These are phyloP conservation scores for Pleurotus pulmonarius DNA, from an alignment of 768 basidiomycete genomes.

Conservation along the genomic window DNA sequence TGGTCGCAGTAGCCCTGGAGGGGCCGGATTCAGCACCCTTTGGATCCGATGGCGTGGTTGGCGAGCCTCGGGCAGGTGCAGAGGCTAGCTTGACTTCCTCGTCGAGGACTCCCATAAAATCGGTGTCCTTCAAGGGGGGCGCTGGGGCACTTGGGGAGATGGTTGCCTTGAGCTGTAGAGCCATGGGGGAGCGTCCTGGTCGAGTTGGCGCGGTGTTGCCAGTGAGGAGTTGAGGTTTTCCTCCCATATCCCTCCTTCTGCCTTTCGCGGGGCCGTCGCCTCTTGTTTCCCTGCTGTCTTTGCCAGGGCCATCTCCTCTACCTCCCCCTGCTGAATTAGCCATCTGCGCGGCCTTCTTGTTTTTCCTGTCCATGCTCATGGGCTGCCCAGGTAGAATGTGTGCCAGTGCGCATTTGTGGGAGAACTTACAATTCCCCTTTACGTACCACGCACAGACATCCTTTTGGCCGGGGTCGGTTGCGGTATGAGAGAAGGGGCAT, in stretches of 20 bases:
- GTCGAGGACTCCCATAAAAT: slow-evolving; percentile 70
- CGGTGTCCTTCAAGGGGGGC: slow-evolving; percentile 70
- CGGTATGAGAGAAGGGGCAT: slow-evolving; percentile 90
- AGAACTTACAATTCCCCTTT: slow-evolving; percentile 81
- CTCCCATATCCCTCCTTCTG: slow-evolving; percentile 24
- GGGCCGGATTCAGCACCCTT: background rate
- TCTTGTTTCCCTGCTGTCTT: slow-evolving; percentile 21
- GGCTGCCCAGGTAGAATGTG: slow-evolving; percentile 93
- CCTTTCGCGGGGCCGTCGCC: slow-evolving; percentile 28
- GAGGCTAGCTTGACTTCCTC: slow-evolving; percentile 46
- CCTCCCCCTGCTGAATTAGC: slow-evolving; percentile 39
- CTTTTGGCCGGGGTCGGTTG: slow-evolving; percentile 74
- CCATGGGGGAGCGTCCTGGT: slow-evolving; percentile 55
- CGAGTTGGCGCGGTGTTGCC: slow-evolving; percentile 73
- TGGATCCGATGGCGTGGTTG: slow-evolving; percentile 13
- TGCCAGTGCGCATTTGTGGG: slow-evolving; percentile 85
- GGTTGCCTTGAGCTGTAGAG: slow-evolving; percentile 66
- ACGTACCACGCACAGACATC: slow-evolving; percentile 88
- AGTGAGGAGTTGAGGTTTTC: slow-evolving; percentile 33
- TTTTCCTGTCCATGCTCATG: slow-evolving; percentile 95
- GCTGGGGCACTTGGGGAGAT: slow-evolving; percentile 78
- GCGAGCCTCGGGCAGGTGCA: slow-evolving; percentile 38
- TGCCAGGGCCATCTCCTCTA: slow-evolving; percentile 28
- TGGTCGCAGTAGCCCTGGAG: slow-evolving; percentile 1
- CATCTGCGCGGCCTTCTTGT: slow-evolving; percentile 87